Evolutionary conservation across 352 stramenopile genomes (phyloP), one percentile per base, ranked within the genome.

Genomic region (Phytophthora sp.): DNA sequence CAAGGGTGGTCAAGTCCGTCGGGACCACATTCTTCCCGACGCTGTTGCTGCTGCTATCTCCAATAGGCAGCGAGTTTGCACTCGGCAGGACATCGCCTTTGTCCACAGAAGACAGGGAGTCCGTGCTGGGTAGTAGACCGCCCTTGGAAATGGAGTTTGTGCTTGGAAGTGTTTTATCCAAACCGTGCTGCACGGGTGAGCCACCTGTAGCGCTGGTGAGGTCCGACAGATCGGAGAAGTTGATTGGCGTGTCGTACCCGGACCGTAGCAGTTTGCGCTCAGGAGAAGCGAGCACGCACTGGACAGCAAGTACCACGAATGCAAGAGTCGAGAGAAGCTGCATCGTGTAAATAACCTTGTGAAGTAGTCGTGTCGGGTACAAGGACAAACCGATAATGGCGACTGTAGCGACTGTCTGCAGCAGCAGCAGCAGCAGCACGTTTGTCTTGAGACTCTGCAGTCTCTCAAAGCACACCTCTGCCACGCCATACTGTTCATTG

Each of bases 221-320:
- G 11, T 5, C 23, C 23, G 34, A 31, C 7, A 57, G 35, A 6
- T 39, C 27, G 21, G 49, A 48, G 17, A 57, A 57, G 35, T 57
- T 27, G 23, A 57, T 46, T 13, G 49, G 49, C 20, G 26, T 21
- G 34, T 46, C 35, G 34, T 37, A 46, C 3, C 37, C 50, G 11
- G 50, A 46, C 12, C 56, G 46, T 5, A 65, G 38, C 17, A 65
- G 23, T 24, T 59, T 65, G 1, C 45, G 46, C 11, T 65, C 56
- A 5, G 56, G 28, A 3, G 26, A 20, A 21, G 43, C 44, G 15
- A 50, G 21, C 1, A n/a, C 27, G 11, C 43, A 56, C 24, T 63
- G 54, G 18, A 50, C 26, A 37, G 54, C 26, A 11, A 43, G 4
- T 24, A 26, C 54, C 7, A 63, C 8, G 11, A 63, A 20, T 1